Evolutionary conservation across 1,284 basidiomycete species (phyloP), one percentile per base, ranked within the genome.

Genomic region (Crepidotus sp.): DNA sequence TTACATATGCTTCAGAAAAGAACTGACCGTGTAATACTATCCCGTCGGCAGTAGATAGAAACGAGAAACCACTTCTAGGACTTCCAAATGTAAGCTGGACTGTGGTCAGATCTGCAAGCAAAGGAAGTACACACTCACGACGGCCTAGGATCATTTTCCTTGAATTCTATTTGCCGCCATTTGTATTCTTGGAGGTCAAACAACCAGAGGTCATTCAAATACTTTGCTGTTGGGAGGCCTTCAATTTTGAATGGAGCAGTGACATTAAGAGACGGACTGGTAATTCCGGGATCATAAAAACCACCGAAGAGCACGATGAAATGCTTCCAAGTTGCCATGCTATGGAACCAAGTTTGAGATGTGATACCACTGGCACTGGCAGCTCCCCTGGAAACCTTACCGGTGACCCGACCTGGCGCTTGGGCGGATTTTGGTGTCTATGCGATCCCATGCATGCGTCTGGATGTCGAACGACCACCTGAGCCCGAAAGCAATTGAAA

Each of bases 271-370:
- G 5, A 57, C 69, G 44, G 54, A 86, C 84, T 87, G 45, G 73
- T 76, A 32, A 80, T 69, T 6, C 89, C 88, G 5, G 87, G 83
- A 56, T 92, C 88, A 53, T 86, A 81, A 57, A 92, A 92, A 0
- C 88, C 89, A 7, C 91, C 91, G 59, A 93, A 94, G 0, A 95
- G 68, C 27, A 95, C 73, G 32, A 91, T 77, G 49, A 76, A 81
- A 49, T 94, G 83, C 57, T 94, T 94, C 88, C 89, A 96, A 48
- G 86, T 72, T 0, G 84, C 83, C 90, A 96, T 93, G 18, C 47
- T 49, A 14, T 11, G 9, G 6, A 10, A 11, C 34, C 8, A n/a
- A 15, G 24, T 8, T 4, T 25, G 29, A 27, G 26, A 24, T 30
- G 34, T 2, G 3, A 22, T 17, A 24, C 4, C n/a, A n/a, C n/a